A percentile compares a stretch with the other conserved stretches of the same genome.
These are phyloP conservation scores for Cyberlindnera maclurae DNA, from an alignment of 805 yeast genomes.

Conservation along the genomic window DNA sequence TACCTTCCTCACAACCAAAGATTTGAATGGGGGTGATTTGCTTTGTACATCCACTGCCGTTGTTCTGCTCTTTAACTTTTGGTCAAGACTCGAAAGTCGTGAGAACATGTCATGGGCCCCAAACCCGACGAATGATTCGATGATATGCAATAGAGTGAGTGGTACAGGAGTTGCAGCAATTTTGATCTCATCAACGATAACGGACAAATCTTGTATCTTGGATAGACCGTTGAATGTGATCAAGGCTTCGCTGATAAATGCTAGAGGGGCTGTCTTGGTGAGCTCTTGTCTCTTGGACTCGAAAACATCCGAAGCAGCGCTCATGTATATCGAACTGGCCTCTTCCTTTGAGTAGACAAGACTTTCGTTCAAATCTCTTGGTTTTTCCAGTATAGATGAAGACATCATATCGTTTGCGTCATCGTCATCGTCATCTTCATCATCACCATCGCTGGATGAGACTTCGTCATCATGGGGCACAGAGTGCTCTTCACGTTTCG, in stretches of 20 bases:
- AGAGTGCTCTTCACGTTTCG: conserved; percentile 1
- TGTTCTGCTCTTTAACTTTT: conserved; percentile 2
- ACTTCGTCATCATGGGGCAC: neutral
- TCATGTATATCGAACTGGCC: conserved; percentile 71
- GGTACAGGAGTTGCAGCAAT: conserved; percentile 35
- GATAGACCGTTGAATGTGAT: conserved; percentile 43
- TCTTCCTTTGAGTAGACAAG: conserved; percentile 61
- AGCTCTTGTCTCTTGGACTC: conserved; percentile 13
- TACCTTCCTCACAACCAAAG: conserved; percentile 31
- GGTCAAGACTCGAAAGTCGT: conserved; percentile 8
- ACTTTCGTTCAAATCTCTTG: conserved; percentile 38
- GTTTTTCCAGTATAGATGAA: conserved; percentile 22
- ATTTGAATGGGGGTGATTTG: conserved; percentile 26
- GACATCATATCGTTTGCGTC: conserved; percentile 26
- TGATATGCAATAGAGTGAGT: conserved; percentile 15
- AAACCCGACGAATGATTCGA: conserved; percentile 21
- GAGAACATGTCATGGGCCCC: conserved; percentile 4
- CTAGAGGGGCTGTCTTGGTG: conserved; percentile 12
- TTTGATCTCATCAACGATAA: conserved; percentile 31
- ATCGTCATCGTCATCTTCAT: conserved; percentile 19
- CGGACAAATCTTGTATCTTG: conserved; percentile 24
- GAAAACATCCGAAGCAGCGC: conserved; percentile 58
- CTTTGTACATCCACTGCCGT: neutral
- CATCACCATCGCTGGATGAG: conserved; percentile 8
- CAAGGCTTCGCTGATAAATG: conserved; percentile 27